These are phyloP conservation scores for Penicillium sumatraense DNA, from an alignment of 2,329 filamentous ascomycete species.

Conservation along the genomic window DNA sequence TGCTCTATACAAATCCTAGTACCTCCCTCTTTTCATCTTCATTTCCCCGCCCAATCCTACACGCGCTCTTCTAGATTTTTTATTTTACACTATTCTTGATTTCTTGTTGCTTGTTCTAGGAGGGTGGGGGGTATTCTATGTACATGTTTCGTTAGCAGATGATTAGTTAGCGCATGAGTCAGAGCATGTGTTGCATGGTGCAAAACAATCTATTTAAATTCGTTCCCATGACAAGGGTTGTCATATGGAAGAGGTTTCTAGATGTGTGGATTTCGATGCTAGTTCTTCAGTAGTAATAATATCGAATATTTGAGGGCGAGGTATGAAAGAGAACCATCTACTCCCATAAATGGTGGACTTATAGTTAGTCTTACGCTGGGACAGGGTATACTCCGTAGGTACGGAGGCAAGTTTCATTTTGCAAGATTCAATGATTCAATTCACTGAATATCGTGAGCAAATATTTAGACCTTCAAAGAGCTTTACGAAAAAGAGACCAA, in stretches of 20 bases:
- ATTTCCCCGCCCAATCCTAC: neutral
- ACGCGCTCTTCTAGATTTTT: slow-evolving; percentile 15
- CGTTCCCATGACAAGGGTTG: too few species aligned
- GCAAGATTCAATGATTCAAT: too few species aligned
- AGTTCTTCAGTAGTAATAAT: too few species aligned
- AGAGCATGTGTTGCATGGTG: slow-evolving; percentile 17
- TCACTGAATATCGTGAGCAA: neutral
- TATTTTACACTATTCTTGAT: slow-evolving; percentile 1
- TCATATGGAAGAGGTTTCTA: too few species aligned
- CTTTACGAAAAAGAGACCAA: neutral
- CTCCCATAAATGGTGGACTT: too few species aligned
- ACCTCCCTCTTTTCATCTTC: neutral
- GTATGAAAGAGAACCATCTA: too few species aligned
- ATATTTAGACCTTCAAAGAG: neutral
- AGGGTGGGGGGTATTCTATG: slow-evolving; percentile 22
- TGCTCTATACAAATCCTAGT: slow-evolving; percentile 21
- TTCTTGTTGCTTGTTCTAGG: neutral
- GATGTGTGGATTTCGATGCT: too few species aligned
- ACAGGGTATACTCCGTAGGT: too few species aligned
- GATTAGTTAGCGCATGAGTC: slow-evolving; percentile 6
- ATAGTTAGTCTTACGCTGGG: too few species aligned
- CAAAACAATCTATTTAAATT: slow-evolving; percentile 5
- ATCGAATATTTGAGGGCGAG: too few species aligned
- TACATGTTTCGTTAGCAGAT: slow-evolving; percentile 27
- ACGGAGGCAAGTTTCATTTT: too few species aligned